Evolutionary conservation across 139 green algal genomes (phyloP), one percentile per base, ranked within the genome.

Genomic region (Volvox africanus): DNA sequence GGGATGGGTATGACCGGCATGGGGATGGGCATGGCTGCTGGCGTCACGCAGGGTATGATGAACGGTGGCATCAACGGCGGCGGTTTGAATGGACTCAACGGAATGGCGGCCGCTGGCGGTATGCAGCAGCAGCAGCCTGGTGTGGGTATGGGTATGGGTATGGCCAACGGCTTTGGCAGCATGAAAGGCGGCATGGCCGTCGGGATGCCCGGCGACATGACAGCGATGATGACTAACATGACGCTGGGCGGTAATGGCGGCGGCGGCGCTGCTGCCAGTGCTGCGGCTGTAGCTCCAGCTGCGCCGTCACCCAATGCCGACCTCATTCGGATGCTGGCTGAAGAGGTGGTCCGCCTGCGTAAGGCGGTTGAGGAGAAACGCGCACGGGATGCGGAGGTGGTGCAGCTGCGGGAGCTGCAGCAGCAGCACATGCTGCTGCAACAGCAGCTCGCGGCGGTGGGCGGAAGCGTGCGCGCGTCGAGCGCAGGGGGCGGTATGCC

Each of bases 361-460:
- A 88, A 87, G 71, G 75, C 78, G 84, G 90, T 93, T 17, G 90
- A 93, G 84, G 90, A 93, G 61, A 93, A 93, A 85, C 73, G 84
- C 22, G 67, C 83, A 1, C n/a, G 37, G 0, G 86, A 90, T 33
- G 44, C 86, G 30, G 86, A 83, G 86, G 30, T 55, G 5, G 55
- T 20, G 71, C 71, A 84, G 73, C 50, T 69, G 71, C 26, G 21
- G 86, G 35, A 76, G 71, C 85, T 82, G 85, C 61, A 82, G 75
- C 84, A 89, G 69, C 86, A 90, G 86, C 86, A 84, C 71, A 26
- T 35, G 83, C 20, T 71, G 9, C 84, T 89, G 69, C 84, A 89
- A 50, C n/a, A 55, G 44, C 84, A 82, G 84, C 68, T 82, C 68
- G 65, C 83, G 12, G 83, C 67, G 62, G 13, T 76, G 82, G 16